Base-by-base conservation (phyloP, 1,284 basidiomycete genomes). In the Somion occarium region DNA sequence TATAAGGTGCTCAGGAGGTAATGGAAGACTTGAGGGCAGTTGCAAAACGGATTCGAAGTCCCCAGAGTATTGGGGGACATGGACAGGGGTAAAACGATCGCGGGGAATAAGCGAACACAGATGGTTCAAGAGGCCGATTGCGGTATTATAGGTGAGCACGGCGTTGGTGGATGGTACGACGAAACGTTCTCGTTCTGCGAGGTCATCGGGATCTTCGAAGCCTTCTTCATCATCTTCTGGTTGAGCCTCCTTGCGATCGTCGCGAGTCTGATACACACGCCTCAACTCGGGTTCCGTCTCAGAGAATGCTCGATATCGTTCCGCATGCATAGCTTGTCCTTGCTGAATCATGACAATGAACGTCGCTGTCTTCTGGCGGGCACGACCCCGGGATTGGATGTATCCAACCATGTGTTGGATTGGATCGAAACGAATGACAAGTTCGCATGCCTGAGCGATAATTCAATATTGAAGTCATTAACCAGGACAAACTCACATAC, bases 321-420 rank as follows among this genome's bases (percentile, higher is more conserved):
- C 72, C 3, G 82, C 62, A 50, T 83, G 76, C 4, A 70, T 66
- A 1, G 68, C 65, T 48, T 85, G 75, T 49, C 81, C 79, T 54
- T 82, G 68, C 50, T 82, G 79, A 13, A 89, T 73, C 86, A 94
- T 87, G 41, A 93, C 75, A 38, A 93, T 73, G 60, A 88, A 93
- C 1, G 80, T 85, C 1, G 90, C 91, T 0, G 77, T 73, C 53
- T 79, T 78, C 53, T 84, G 85, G 41, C 91, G 76, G 1, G 91
- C 91, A 18, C 91, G 77, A 24, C 91, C 91, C 26, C 91, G 81
- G 38, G 88, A 91, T 64, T 94, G 91, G 38, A 89, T 78, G 55
- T 90, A 92, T 47, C 83, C 86, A 5, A 91, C 83, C 76, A 92
- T 83, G 56, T 89, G 87, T 43, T 84, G 77, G 11, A 91, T 70